Base-by-base conservation (phyloP, 805 yeast genomes). In the Candida peoriensis region DNA sequence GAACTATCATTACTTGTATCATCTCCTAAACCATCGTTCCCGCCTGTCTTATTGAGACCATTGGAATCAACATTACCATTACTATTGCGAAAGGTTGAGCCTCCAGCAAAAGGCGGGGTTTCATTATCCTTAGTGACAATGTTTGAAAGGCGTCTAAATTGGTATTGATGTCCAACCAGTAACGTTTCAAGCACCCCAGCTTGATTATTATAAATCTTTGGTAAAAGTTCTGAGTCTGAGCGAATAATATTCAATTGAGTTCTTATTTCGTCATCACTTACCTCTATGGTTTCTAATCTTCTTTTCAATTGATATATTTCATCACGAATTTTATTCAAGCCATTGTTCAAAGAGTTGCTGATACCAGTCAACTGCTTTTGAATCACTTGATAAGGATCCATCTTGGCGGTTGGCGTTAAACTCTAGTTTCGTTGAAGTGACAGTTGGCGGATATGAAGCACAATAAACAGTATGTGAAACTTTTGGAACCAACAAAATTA, bases 291-390 rank as follows among this genome's bases (percentile, higher is more conserved):
- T 11, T 46, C 46, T 12, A 51, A 32, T 8, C 55, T 40, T 17
- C 41, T 44, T 3, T 39, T 17, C 5, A 52, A 21, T 14, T 41
- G 45, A 4, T 34, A 29, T 2, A 49, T 11, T 15, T 49, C 55
- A 2, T 47, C 52, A 8, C 35, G 37, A 17, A 50, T 34, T 38
- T 45, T 47, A 28, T 28, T 36, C 24, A 50, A 9, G 1, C 48
- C 33, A 8, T 22, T 15, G 36, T 40, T 47, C 18, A 49, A 23
- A 13, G 41, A 33, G 37, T 37, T 47, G 32, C 32, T 45, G 30
- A 52, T 38, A 16, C 29, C 31, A 10, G 42, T 42, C 13, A 52
- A 27, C 34, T 49, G 57, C 24, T 52, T 52, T 34, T 50, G 57
- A 6, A 52, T 34, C 31, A 42, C 12, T 23, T 40, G 45, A 38